Evolutionary conservation across 2,329 filamentous ascomycete species (phyloP), one percentile per base, ranked within the genome.

Genomic region (Coniella vitis): DNA sequence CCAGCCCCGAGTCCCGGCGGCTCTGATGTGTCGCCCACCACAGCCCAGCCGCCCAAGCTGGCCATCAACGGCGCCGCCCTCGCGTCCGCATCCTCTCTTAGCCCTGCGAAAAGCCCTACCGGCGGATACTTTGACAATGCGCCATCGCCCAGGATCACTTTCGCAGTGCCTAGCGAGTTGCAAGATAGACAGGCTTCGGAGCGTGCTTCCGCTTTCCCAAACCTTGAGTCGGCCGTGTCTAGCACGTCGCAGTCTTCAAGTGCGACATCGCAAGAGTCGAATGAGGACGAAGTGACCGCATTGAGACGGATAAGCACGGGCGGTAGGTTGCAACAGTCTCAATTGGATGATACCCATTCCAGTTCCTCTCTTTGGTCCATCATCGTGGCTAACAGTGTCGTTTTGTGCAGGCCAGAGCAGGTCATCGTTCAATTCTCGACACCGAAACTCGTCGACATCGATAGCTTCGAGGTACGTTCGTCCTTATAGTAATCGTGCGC

Each of bases 21-120:
- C 53, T 69, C 66, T 16, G 69, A 72, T 39, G 57, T 74, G 48
- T 75, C 72, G 49, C 71, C 72, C 22, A 63, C 61, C 47, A 65
- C 70, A 7, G 50, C 58, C 7, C 36, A 48, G 14, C 58, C 60
- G 16, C 54, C 55, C 52, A 59, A 43, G 38, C 43, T 41, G 43
- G 65, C 56, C 19, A 62, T 63, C 58, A 29, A 51, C 49, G 20
- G 46, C 38, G 29, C 17, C 34, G 32, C 19, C 19, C 36, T n/a
- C 12, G 43, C 31, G 8, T 38, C 41, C 19, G 16, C 12, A 4
- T 3, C 29, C 16, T 32, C 13, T 10, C 17, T n/a, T 9, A 21
- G 31, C 17, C 20, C 48, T 19, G 29, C 38, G 17, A 36, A 34
- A 10, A 45, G 40, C 16, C 35, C 45, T 13, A 32, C 31, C 31